Conservation (phyloP, 345 rosid genomes). For the Ceriops zippeliana region DNA sequence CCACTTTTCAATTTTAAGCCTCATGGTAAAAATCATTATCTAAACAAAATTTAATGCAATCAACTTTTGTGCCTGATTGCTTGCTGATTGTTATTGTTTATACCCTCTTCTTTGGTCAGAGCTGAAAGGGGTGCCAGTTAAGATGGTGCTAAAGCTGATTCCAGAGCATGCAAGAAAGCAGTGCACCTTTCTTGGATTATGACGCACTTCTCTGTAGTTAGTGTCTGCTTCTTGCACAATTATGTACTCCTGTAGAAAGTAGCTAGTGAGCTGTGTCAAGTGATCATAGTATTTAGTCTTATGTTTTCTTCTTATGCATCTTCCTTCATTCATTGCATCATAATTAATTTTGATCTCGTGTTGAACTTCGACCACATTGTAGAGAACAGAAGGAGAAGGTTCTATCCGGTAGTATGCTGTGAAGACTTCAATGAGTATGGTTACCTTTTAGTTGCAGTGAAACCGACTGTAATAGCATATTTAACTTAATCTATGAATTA, state of each 20-base stretch:
- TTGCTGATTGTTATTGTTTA: constrained; percentile 8
- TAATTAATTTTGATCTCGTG: constrained; percentile 1
- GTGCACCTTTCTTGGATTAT: constrained; percentile 65
- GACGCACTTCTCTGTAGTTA: constrained; percentile 28
- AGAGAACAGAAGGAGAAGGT: constrained; percentile 9
- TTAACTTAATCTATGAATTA: not conserved
- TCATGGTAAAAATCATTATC: constrained; percentile 48
- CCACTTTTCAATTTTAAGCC: constrained; percentile 93
- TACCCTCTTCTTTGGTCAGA: constrained; percentile 37
- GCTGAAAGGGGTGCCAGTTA: constrained; percentile 68
- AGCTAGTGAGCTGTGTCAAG: constrained; percentile 16
- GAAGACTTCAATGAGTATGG: constrained; percentile 1
- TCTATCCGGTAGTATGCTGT: not conserved
- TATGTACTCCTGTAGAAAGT: constrained; percentile 20
- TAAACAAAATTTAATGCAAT: not conserved
- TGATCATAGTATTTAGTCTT: constrained; percentile 4
- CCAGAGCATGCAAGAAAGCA: constrained; percentile 90
- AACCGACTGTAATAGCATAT: not conserved
- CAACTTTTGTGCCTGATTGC: not conserved
- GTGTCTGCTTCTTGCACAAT: constrained; percentile 37
- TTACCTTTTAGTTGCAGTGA: not conserved
- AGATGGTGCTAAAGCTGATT: constrained; percentile 65
- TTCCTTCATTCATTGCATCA: not conserved
- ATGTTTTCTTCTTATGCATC: constrained; percentile 4
- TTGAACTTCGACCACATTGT: not conserved